These are phyloP conservation scores for Auriscalpium microsporum DNA, from an alignment of 768 basidiomycete genomes.

Conservation along the genomic window DNA sequence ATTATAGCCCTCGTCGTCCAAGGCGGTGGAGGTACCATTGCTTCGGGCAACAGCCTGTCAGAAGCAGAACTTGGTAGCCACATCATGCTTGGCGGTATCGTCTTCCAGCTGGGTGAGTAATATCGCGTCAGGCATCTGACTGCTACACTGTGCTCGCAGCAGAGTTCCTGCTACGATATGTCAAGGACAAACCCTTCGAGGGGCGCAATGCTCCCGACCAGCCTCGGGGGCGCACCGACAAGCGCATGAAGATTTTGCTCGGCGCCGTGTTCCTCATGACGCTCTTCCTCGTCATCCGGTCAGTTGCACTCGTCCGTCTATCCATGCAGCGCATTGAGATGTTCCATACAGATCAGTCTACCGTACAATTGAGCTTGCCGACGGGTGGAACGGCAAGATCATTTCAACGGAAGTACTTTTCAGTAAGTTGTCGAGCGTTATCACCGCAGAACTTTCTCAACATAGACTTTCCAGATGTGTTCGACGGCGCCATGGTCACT, in stretches of 20 bases:
- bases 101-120: constrained; percentile 20
- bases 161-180: constrained; percentile 5
- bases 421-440: not conserved
- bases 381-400: constrained; percentile 8
- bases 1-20: constrained; percentile 32
- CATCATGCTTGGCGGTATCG: constrained; percentile 24
- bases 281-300: constrained; percentile 10
- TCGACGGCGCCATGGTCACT: constrained; percentile 10
- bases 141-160: constrained; percentile 3
- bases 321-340: not conserved
- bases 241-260: not conserved
- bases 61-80: constrained; percentile 13
- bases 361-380: constrained; percentile 6
- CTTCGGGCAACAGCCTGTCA: constrained; percentile 13
- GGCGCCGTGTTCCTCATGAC: constrained; percentile 4
- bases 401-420: constrained; percentile 8
- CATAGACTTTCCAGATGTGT: not conserved
- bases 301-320: not conserved
- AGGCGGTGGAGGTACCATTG: constrained; percentile 29
- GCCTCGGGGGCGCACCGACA: not conserved
- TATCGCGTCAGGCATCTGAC: not conserved
- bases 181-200: not conserved
- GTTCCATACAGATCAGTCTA: constrained; percentile 2
- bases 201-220: not conserved
- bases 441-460: not conserved